Evolutionary conservation across 768 basidiomycete species (phyloP).

Genomic region (Suillus ampliporus): DNA sequence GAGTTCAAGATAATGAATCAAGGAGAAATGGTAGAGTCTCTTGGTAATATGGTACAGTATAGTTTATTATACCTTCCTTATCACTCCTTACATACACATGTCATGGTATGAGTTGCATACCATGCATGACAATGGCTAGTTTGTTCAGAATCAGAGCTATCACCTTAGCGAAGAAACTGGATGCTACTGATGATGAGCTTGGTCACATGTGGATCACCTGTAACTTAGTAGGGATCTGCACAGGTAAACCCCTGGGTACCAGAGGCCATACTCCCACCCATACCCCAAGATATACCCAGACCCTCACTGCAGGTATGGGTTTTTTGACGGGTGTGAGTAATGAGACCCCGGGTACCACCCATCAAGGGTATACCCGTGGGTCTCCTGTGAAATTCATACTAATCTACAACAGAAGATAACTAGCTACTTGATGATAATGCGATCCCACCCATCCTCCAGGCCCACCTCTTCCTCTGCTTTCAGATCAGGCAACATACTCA

Average conservation of each 20-base stretch:
- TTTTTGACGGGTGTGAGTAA: neutral
- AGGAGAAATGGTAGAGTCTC: too few relatives aligned
- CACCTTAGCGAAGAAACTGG: too few relatives aligned
- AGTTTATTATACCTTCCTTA: too few relatives aligned
- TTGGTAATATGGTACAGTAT: too few relatives aligned
- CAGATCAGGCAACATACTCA: constrained; percentile 4
- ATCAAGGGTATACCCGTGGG: neutral
- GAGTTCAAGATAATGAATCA: too few relatives aligned
- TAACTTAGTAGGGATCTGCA: constrained; percentile 9
- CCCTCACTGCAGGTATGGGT: neutral
- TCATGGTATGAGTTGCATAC: too few relatives aligned
- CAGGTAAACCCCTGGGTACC: constrained; percentile 9
- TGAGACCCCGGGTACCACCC: neutral
- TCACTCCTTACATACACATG: too few relatives aligned
- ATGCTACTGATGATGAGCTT: too few relatives aligned
- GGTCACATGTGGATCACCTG: too few relatives aligned
- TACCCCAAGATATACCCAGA: constrained; percentile 7
- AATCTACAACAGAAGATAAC: too few relatives aligned
- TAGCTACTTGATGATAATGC: neutral
- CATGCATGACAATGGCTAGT: too few relatives aligned
- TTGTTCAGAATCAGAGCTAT: too few relatives aligned
- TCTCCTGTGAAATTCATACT: neutral
- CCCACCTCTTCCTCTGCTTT: constrained; percentile 14
- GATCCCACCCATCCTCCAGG: constrained; percentile 19
- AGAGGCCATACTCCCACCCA: constrained; percentile 8